Conservation (phyloP, 257 asterid species). For the Nicotiana otophora region DNA sequence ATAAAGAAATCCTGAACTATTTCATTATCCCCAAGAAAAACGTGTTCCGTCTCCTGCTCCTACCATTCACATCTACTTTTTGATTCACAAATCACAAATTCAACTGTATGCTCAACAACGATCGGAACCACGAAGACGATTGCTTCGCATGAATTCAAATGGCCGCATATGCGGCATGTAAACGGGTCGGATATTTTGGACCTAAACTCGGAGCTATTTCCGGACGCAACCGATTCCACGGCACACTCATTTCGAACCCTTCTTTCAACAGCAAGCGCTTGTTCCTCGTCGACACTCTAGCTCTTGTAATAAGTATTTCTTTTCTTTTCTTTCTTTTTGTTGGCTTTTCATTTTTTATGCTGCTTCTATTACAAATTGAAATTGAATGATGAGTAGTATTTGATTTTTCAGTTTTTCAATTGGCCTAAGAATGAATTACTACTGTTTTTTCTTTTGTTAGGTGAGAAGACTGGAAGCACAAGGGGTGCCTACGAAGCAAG, state of each 20-base stretch:
- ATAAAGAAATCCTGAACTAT: background rate
- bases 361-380: background rate
- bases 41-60: background rate
- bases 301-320: conserved; percentile 41
- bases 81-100: background rate
- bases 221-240: conserved; percentile 16
- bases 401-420: background rate
- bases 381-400: background rate
- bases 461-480: conserved; percentile 80
- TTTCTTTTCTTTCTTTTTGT: background rate
- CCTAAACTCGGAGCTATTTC: conserved; percentile 3
- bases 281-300: conserved; percentile 84
- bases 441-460: conserved; percentile 26
- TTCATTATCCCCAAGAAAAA: background rate
- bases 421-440: background rate
- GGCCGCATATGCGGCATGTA: conserved; percentile 56
- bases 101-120: background rate
- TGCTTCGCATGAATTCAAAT: conserved; percentile 15
- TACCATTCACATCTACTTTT: background rate
- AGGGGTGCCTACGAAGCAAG: conserved; percentile 80
- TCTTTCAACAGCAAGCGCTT: conserved; percentile 51
- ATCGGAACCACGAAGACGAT: background rate
- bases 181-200: conserved; percentile 35
- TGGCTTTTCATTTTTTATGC: background rate
- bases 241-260: conserved; percentile 44